Percentiles rank a stretch among this genome's conserved stretches.
Conservation (phyloP, 2,329 filamentous ascomycete species). For the Fusarium udum region DNA sequence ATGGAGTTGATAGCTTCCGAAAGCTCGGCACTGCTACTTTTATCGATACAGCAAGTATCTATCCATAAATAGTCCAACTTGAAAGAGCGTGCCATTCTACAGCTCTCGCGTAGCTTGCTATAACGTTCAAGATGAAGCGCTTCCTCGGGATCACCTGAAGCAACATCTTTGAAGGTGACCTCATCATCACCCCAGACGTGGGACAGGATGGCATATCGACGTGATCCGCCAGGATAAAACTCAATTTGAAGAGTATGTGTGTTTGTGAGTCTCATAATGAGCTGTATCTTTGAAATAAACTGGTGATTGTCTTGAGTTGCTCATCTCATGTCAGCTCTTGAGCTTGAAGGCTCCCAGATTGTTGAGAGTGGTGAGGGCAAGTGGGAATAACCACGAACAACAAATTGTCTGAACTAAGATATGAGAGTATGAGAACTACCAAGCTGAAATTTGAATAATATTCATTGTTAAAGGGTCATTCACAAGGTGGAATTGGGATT, state of each 20-base stretch:
- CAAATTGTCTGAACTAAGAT: not conserved
- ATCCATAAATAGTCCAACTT: slow-evolving; percentile 43
- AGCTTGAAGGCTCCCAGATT: not conserved
- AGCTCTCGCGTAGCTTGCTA: slow-evolving; percentile 37
- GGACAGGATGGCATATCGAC: slow-evolving; percentile 43
- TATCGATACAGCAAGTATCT: slow-evolving; percentile 48
- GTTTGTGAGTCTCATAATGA: slow-evolving; percentile 41
- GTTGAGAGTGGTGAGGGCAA: not conserved
- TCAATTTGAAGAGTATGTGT: slow-evolving; percentile 34
- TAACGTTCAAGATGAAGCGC: slow-evolving; percentile 13
- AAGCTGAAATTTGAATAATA: not conserved
- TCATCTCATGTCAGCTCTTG: not conserved
- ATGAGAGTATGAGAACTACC: not conserved
- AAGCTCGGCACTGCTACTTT: slow-evolving; percentile 46
- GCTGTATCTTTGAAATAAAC: not conserved
- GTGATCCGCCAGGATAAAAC: slow-evolving; percentile 29
- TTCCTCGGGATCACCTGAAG: not conserved
- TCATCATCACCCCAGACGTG: slow-evolving; percentile 42
- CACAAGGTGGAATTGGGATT: not conserved
- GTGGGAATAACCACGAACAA: not conserved
- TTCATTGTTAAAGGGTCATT: not conserved
- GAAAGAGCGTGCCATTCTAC: slow-evolving; percentile 25
- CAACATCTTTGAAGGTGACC: slow-evolving; percentile 34
- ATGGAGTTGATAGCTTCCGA: slow-evolving; percentile 48
- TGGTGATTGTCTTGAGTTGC: not conserved